phyloP scores from a whole-genome alignment of 352 stramenopile genomes.

The Globisporangium perplexum region DNA sequence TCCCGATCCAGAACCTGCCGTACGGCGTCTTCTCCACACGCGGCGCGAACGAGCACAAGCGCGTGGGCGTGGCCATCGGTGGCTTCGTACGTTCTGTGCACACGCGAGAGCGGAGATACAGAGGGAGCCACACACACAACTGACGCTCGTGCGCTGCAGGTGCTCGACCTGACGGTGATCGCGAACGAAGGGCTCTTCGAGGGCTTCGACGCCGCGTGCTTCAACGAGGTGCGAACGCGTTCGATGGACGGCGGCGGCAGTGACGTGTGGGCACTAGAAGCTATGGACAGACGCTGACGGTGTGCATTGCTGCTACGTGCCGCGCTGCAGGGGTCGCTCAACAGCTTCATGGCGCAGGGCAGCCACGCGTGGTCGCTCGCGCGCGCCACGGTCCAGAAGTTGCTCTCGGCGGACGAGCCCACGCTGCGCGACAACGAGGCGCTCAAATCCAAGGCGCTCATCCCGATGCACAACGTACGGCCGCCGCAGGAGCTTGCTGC shows the following conservation, averaged over 20 bases:
- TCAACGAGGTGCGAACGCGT: slow-evolving; percentile 56
- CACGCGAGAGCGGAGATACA: neutral
- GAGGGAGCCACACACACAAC: neutral
- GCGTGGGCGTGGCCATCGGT: slow-evolving; percentile 82
- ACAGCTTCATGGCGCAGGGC: slow-evolving; percentile 92
- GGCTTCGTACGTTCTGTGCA: slow-evolving; percentile 40
- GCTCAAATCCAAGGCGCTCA: slow-evolving; percentile 70
- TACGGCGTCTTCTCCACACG: slow-evolving; percentile 93
- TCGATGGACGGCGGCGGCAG: neutral
- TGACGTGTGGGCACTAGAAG: neutral
- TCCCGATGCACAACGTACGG: slow-evolving; percentile 60
- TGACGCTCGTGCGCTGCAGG: slow-evolving; percentile 16
- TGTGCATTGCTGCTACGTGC: slow-evolving; percentile 5
- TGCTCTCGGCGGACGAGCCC: slow-evolving; percentile 75
- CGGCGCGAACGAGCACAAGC: slow-evolving; percentile 53
- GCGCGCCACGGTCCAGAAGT: slow-evolving; percentile 77
- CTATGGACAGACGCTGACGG: slow-evolving; percentile 18
- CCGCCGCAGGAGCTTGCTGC: no score
- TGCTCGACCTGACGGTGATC: slow-evolving; percentile 88
- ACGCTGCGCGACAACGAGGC: slow-evolving; percentile 76
- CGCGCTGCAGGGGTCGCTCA: slow-evolving; percentile 62
- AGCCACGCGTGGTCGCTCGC: slow-evolving; percentile 83
- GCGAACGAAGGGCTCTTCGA: slow-evolving; percentile 88
- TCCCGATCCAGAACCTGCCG: slow-evolving; percentile 94
- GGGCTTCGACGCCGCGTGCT: slow-evolving; percentile 69